A percentile compares a stretch with the other conserved stretches of the same genome.
phyloP scores from a whole-genome alignment of 2,329 filamentous ascomycete species.

The Pyrenochaeta sp. region DNA sequence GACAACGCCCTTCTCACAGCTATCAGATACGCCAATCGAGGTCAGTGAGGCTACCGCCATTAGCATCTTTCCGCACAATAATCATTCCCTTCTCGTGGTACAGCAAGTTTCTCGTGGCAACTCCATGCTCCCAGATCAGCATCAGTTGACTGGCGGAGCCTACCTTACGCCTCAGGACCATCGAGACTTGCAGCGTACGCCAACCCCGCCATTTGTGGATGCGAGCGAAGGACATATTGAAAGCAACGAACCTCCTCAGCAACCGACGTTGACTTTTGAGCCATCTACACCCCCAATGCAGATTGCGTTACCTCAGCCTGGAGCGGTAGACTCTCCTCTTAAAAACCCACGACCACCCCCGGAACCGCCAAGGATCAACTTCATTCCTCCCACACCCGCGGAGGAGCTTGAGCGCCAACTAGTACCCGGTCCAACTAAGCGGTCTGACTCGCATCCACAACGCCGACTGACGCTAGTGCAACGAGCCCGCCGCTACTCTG shows the following conservation, averaged over 20 bases:
- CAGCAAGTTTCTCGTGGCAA: conserved; percentile 56
- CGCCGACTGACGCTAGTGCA: conserved; percentile 53
- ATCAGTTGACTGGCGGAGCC: conserved; percentile 22
- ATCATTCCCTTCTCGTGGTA: conserved; percentile 70
- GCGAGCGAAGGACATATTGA: conserved; percentile 23
- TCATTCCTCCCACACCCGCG: conserved; percentile 63
- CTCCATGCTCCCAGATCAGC: conserved; percentile 29
- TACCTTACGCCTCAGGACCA: conserved; percentile 27
- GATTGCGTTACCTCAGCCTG: conserved; percentile 28
- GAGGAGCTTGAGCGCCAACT: conserved; percentile 57
- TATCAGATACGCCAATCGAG: conserved; percentile 62
- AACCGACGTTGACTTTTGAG: conserved; percentile 44
- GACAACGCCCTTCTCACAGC: conserved; percentile 59
- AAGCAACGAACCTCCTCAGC: conserved; percentile 11
- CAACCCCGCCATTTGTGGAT: conserved; percentile 38
- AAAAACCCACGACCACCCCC: conserved; percentile 67
- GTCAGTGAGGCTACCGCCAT: conserved; percentile 69
- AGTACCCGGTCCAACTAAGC: conserved; percentile 38
- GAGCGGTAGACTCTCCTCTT: conserved; percentile 63
- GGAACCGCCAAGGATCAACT: conserved; percentile 63
- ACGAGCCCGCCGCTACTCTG: conserved; percentile 56
- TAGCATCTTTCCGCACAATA: conserved; percentile 69
- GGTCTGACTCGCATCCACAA: conserved; percentile 45
- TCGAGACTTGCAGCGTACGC: conserved; percentile 25
- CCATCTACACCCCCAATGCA: conserved; percentile 50